phyloP scores from a whole-genome alignment of 768 basidiomycete species.

The Lactifluus echinatus region DNA sequence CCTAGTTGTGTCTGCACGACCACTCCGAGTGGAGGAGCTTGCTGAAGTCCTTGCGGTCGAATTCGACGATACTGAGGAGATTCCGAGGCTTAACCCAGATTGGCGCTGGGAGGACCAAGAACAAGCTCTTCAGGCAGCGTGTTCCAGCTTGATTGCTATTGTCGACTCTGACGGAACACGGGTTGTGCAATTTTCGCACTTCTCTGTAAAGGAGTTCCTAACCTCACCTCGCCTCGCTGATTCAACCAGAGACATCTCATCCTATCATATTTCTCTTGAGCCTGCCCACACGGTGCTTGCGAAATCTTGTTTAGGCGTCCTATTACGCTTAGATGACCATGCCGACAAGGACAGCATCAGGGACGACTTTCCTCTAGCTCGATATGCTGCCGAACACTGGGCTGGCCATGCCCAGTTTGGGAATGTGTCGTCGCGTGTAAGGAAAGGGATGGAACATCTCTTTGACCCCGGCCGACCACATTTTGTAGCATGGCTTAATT shows the following conservation, averaged over 20 bases:
- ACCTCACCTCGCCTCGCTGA: too few species aligned
- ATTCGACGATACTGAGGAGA: not conserved
- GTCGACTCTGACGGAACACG: not conserved
- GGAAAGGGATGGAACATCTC: too few species aligned
- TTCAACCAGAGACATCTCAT: too few species aligned
- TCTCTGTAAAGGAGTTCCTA: too few species aligned
- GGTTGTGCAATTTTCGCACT: not conserved
- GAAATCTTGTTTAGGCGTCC: not conserved
- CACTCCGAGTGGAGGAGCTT: not conserved
- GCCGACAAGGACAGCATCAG: not conserved
- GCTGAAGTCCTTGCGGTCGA: not conserved
- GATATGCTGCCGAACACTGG: not conserved
- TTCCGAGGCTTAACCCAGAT: not conserved
- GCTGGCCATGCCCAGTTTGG: too few species aligned
- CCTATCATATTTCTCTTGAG: too few species aligned
- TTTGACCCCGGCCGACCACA: too few species aligned
- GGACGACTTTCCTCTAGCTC: not conserved
- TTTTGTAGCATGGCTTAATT: too few species aligned
- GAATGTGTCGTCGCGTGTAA: too few species aligned
- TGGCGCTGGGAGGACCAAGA: not conserved
- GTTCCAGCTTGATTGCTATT: not conserved
- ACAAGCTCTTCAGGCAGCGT: not conserved
- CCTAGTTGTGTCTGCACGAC: not conserved
- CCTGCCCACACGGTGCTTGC: not conserved
- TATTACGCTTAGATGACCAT: not conserved